Percentiles rank a stretch among this genome's conserved stretches.
These are phyloP conservation scores for Magnolia changhungtana DNA, from an alignment of 164 flowering plant genomes.

Conservation along the genomic window DNA sequence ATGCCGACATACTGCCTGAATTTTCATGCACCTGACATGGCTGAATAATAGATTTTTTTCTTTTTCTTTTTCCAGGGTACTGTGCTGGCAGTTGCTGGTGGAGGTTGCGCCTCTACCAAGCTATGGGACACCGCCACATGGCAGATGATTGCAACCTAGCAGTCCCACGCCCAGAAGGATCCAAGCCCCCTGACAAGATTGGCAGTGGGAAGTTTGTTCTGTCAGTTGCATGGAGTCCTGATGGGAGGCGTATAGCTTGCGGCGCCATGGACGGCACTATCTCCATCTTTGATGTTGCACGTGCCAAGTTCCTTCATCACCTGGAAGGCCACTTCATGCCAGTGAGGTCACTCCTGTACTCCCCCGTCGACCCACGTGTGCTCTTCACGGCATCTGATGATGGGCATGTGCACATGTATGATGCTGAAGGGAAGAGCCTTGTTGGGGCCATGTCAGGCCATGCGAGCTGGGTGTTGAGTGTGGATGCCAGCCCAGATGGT, in stretches of 20 bases:
- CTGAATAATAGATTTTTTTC: background rate
- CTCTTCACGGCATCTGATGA: constrained; percentile 92
- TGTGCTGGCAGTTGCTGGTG: constrained; percentile 93
- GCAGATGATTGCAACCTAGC: constrained; percentile 61
- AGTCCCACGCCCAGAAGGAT: constrained; percentile 78
- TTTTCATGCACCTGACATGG: background rate
- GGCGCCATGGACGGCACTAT: constrained; percentile 97
- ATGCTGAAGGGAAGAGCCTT: constrained; percentile 77
- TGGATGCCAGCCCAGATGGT: constrained; percentile 95
- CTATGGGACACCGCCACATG: constrained; percentile 96
- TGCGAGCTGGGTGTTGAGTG: constrained; percentile 87
- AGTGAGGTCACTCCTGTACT: constrained; percentile 77
- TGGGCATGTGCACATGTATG: constrained; percentile 78
- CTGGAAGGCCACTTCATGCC: constrained; percentile 98
- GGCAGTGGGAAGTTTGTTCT: constrained; percentile 88
- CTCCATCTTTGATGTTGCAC: constrained; percentile 75
- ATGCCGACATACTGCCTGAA: background rate
- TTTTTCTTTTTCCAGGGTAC: constrained; percentile 56
- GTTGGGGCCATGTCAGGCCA: constrained; percentile 89
- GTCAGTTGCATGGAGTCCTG: constrained; percentile 96
- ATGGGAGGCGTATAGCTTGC: constrained; percentile 83
- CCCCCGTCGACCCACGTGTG: constrained; percentile 66
- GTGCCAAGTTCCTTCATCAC: constrained; percentile 83
- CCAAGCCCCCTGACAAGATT: constrained; percentile 68
- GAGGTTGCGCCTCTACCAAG: constrained; percentile 91